Evolutionary conservation across 805 yeast genomes (phyloP), one percentile per base, ranked within the genome.

Genomic region (Metschnikowia peoriensis): DNA sequence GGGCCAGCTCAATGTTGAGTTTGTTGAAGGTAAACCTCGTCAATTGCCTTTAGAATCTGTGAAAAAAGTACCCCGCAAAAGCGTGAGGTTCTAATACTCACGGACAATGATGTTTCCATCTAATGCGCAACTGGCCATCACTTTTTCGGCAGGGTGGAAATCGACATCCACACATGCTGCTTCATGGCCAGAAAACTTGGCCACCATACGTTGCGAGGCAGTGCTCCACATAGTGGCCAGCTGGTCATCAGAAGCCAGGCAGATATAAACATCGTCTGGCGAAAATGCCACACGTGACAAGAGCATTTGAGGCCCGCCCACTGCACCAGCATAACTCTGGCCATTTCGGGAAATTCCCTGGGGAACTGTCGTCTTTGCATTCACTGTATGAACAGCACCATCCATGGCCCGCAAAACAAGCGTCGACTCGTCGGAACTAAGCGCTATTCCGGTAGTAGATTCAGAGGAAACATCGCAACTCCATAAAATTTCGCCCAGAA

Each of bases 211-310:
- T 47, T 82, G 69, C 0, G 85, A 71, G 4, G 73, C 73, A 14
- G 79, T 70, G 54, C 84, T 84, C 93, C 92, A 88, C 3, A 77
- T 57, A 6, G 82, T 80, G 0, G 80, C 76, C 6, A 81, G 74
- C 1, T 77, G 71, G 63, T 87, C 90, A 29, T 80, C 82, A 1
- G 89, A 79, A 0, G 93, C 94, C 15, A 89, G 80, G 3, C 69
- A 57, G 8, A 81, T 62, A 59, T 72, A 54, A 60, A 72, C 60
- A 46, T 69, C 74, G 48, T 71, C 72, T 8, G 60, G 60, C n/a
- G 81, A 72, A 57, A 84, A 73, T 10, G 74, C 65, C 2, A 83
- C 75, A 50, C 88, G 68, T 0, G 83, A 75, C 38, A 82, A 60
- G 41, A 77, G 72, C 50, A 77, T 78, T 47, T 85, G 89, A 6